Evolutionary conservation across 345 rosid species (phyloP).

Genomic region (Anacardium occidentale): DNA sequence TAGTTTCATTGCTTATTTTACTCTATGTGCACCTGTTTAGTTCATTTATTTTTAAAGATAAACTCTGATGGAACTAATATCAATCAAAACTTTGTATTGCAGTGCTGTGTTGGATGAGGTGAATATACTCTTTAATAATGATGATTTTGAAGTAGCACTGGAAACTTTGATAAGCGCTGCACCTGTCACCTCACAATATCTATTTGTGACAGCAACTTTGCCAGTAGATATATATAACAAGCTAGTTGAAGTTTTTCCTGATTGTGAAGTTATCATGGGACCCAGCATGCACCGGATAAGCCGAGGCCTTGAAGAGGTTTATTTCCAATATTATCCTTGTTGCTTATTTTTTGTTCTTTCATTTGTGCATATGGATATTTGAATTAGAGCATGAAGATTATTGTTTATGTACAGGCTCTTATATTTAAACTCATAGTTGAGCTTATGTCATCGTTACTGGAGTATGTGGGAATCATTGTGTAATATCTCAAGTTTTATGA

Average conservation of each 20-base stretch:
- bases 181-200: conserved; percentile 69
- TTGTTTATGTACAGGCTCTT: neutral
- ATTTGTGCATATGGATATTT: neutral
- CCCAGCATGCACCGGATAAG: conserved; percentile 89
- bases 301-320: conserved; percentile 82
- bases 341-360: neutral
- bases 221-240: conserved; percentile 81
- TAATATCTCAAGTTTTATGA: no score
- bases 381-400: neutral
- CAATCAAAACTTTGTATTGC: conserved; percentile 30
- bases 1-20: neutral
- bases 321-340: conserved; percentile 15
- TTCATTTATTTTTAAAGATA: neutral
- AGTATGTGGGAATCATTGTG: no score
- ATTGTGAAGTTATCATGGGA: conserved; percentile 85
- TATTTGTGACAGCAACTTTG: conserved; percentile 93
- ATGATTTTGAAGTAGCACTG: conserved; percentile 73
- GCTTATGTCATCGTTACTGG: neutral
- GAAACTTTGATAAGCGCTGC: conserved; percentile 68
- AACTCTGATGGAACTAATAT: neutral
- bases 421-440: neutral
- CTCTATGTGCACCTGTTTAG: neutral
- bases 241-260: conserved; percentile 80
- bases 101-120: conserved; percentile 89
- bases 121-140: conserved; percentile 77